Evolutionary conservation across 208 protist species (phyloP), one percentile per base, ranked within the genome.

Genomic region (Angomonas desouzai): DNA sequence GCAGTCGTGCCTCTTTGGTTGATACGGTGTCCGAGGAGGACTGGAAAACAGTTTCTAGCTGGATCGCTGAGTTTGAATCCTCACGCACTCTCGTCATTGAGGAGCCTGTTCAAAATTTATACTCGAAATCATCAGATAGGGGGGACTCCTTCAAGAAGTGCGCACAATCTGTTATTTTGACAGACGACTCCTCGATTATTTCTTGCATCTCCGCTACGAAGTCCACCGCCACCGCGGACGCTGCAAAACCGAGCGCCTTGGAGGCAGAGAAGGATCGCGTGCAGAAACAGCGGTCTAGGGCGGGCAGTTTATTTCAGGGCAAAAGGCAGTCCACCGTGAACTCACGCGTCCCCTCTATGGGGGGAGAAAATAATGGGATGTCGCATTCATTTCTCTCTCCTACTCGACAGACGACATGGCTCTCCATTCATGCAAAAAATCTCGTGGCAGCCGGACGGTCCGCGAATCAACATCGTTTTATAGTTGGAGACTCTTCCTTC

Each of bases 361-460:
- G 34, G 11, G 48, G 22, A 48, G 51, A 68, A 11, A 43, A 33
- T 22, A 48, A 34, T 2, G 55, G 36, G 20, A 9, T 30, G 20
- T 38, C 22, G 3, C 10, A 27, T 13, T 51, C 45, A 22, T 23
- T 34, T 48, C 40, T 60, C n/a, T 78, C 71, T 1, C 56, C 56
- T 11, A 89, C 78, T 0, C 77, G 82, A 20, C 76, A 77, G 60
- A 89, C 79, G 16, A 77, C 71, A 27, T 89, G 83, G 83, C 71
- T 89, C 30, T 76, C 71, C 4, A 60, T 65, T 43, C 56, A 86
- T 13, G 47, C 48, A 4, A 53, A 66, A 38, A 1, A 57, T 6
- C 61, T 89, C 7, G 68, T 64, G 11, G 65, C 67, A 20, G 62
- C 63, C 4, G 71, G 78, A 13, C 61, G 68, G 18, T 62, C 83